Conservation (phyloP, 805 yeast genomes). For the Nakazawaea sp. region DNA sequence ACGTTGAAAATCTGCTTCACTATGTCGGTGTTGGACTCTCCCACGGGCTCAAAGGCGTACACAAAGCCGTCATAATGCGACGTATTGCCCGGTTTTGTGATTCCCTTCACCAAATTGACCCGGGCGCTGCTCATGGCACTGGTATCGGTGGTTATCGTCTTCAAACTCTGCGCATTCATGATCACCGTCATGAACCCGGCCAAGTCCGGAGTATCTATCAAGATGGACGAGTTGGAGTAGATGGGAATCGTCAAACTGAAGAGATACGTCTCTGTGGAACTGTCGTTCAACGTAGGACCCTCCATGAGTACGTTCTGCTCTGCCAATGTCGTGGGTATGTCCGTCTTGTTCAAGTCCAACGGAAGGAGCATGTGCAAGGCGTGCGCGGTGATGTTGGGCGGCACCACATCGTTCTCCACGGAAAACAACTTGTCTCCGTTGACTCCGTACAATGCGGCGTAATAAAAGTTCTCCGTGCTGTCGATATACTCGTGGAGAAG, state of each 20-base stretch:
- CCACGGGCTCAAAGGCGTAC: slow-evolving; percentile 35
- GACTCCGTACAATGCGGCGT: slow-evolving; percentile 63
- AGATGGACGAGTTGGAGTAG: slow-evolving; percentile 64
- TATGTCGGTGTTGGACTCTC: slow-evolving; percentile 18
- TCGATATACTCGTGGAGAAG: slow-evolving; percentile 56
- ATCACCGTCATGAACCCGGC: slow-evolving; percentile 68
- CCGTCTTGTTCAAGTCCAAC: slow-evolving; percentile 33
- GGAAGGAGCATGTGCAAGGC: slow-evolving; percentile 39
- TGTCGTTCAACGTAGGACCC: slow-evolving; percentile 55
- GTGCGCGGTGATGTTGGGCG: slow-evolving; percentile 20
- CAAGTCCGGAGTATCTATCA: slow-evolving; percentile 48
- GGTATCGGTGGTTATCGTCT: slow-evolving; percentile 31
- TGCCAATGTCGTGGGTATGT: slow-evolving; percentile 39
- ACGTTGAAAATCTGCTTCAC: slow-evolving; percentile 14
- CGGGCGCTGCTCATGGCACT: slow-evolving; percentile 30
- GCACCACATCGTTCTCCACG: slow-evolving; percentile 27
- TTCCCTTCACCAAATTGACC: slow-evolving; percentile 20
- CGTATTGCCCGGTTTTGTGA: slow-evolving; percentile 16
- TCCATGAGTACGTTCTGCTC: slow-evolving; percentile 41
- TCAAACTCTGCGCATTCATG: slow-evolving; percentile 37
- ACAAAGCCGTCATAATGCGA: slow-evolving; percentile 26
- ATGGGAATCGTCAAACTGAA: slow-evolving; percentile 78
- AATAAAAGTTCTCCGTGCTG: slow-evolving; percentile 55
- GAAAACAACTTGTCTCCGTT: slow-evolving; percentile 39
- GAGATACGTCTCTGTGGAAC: slow-evolving; percentile 31